These are phyloP conservation scores for Nicotiana tomentosiformis DNA, from an alignment of 257 asterid species.

Conservation along the genomic window DNA sequence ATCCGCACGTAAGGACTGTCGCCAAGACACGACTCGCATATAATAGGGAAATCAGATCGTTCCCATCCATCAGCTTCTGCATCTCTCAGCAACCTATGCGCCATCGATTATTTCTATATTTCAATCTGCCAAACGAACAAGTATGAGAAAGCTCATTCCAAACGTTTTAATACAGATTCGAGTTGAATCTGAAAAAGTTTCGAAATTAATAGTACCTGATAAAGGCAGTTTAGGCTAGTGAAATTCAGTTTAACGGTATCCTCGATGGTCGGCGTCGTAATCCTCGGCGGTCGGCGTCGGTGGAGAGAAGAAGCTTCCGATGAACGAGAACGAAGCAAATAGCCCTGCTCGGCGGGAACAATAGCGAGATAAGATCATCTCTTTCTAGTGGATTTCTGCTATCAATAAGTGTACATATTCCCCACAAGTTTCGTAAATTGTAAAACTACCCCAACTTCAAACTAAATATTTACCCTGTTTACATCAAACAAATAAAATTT, in stretches of 20 bases:
- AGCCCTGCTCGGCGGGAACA: neutral
- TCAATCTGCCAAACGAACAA: neutral
- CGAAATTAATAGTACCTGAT: neutral
- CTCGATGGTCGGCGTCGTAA: neutral
- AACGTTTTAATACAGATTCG: neutral
- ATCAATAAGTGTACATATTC: neutral
- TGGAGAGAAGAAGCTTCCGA: neutral
- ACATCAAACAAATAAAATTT: too few species aligned
- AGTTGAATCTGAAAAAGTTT: neutral
- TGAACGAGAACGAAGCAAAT: neutral
- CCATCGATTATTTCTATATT: constrained; percentile 34
- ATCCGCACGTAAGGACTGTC: constrained; percentile 93
- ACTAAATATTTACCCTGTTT: too few species aligned
- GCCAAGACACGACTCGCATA: constrained; percentile 95
- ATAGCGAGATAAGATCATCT: neutral
- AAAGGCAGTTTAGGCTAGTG: neutral
- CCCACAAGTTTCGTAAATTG: too few species aligned
- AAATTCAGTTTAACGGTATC: neutral
- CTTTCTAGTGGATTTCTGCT: neutral
- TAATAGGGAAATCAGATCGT: constrained; percentile 88
- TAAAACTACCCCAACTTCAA: too few species aligned
- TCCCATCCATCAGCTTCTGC: constrained; percentile 99
- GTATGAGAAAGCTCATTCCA: neutral
- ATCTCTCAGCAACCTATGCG: constrained; percentile 85
- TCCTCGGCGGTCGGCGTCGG: neutral